phyloP scores from a whole-genome alignment of 371 early-diverging fungal genomes.

The Lichtheimia ramosa region DNA sequence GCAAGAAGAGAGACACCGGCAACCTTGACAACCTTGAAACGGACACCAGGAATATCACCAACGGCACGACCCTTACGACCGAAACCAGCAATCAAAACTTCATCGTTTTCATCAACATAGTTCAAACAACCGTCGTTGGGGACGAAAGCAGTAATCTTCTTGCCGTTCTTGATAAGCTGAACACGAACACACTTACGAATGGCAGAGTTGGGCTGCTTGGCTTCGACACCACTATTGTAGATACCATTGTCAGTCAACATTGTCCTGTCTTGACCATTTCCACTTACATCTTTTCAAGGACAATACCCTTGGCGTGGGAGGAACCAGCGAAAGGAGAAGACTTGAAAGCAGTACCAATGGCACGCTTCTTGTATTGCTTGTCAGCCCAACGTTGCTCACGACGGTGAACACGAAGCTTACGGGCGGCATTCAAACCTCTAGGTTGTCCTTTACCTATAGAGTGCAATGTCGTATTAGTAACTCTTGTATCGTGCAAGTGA shows the following conservation, averaged over 20 bases:
- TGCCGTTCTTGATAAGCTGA: slow-evolving; percentile 99
- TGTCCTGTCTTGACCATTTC: too few species aligned
- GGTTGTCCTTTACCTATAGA: slow-evolving; percentile 88
- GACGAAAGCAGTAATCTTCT: slow-evolving; percentile 99
- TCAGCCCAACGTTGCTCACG: slow-evolving; percentile 99
- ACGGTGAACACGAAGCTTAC: slow-evolving; percentile 95
- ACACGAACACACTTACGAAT: slow-evolving; percentile 99
- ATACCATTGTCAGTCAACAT: not conserved
- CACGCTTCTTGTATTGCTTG: slow-evolving; percentile 97
- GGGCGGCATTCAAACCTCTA: slow-evolving; percentile 98
- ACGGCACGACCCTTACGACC: slow-evolving; percentile 87
- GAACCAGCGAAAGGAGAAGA: slow-evolving; percentile 98
- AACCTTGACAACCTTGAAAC: slow-evolving; percentile 99
- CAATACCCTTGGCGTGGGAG: slow-evolving; percentile 99
- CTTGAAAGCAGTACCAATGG: slow-evolving; percentile 97
- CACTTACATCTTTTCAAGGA: slow-evolving; percentile 97
- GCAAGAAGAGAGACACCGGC: slow-evolving; percentile 99
- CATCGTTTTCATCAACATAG: slow-evolving; percentile 98
- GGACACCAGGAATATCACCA: slow-evolving; percentile 99
- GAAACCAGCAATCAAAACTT: slow-evolving; percentile 96
- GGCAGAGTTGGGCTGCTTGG: slow-evolving; percentile 99
- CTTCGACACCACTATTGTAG: slow-evolving; percentile 95
- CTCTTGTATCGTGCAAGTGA: too few species aligned
- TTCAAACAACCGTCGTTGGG: slow-evolving; percentile 99
- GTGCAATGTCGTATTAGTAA: too few species aligned